Base-by-base conservation (phyloP, 164 flowering plant species). In the Liriodendron chinense region DNA sequence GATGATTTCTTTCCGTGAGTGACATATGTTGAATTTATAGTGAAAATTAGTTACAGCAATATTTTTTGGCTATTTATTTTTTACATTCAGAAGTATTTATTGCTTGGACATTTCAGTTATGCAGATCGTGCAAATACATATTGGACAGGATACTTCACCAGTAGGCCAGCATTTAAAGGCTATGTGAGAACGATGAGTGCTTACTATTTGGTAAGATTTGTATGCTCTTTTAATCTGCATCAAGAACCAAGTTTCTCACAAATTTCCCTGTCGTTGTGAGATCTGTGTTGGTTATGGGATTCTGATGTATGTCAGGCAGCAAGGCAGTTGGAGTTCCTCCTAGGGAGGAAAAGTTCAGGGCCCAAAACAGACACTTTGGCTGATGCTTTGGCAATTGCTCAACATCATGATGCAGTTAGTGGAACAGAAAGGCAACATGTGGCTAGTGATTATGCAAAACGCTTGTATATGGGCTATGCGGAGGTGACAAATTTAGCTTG, bases 131-230 rank as follows among this genome's bases (percentile, higher is more conserved):
- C 77, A 53, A 86, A 96, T 91, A 92, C 87, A 57, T 96, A 92
- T 83, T 96, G 97, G 98, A 96, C 98, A 28, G 97, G 99, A 56
- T 96, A 92, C 74, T 96, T 91, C 78, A 87, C 93, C 1, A 96
- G 99, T 73, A 88, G 98, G 76, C 93, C 99, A 72, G 85, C 93
- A 53, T n/a, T 91, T 23, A 96, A 96, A 76, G 86, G 92, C 69
- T 94, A 90, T 86, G 97, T 96, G 69, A 85, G 97, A 83, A 65
- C 74, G 68, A 79, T 94, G 94, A 91, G 99, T 84, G 93, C 89
- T 75, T 94, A 94, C 81, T 91, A 92, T 80, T 69, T 96, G 96
- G 99, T 94, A 87, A 47, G 76, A 12, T 26, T 74, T 47, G 22
- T 34, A 21, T 2, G 2, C 1, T 53, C 2, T 56, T 69, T 64